These are phyloP conservation scores for Botrytis porri DNA, from an alignment of 2,329 filamentous ascomycete genomes.

Conservation along the genomic window DNA sequence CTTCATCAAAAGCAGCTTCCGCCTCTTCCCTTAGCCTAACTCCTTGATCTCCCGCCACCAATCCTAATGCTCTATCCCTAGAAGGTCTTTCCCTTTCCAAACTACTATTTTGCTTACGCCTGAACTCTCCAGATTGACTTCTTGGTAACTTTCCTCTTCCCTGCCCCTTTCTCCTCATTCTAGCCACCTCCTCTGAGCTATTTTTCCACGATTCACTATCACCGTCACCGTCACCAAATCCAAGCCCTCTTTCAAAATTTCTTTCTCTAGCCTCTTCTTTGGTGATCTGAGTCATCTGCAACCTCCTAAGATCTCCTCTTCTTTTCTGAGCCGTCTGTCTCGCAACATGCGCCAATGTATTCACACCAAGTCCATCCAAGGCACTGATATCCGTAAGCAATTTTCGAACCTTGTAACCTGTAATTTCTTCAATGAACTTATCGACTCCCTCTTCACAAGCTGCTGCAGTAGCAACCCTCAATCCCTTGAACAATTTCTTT, in stretches of 20 bases:
- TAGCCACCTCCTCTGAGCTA: not conserved
- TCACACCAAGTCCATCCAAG: constrained; percentile 45
- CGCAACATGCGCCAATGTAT: constrained; percentile 29
- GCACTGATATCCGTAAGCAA: constrained; percentile 54
- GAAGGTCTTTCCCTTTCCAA: constrained; percentile 1
- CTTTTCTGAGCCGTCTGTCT: constrained; percentile 30
- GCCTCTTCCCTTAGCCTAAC: constrained; percentile 15
- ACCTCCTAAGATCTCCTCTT: constrained; percentile 20
- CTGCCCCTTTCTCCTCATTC: not conserved
- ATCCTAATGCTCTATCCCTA: constrained; percentile 13
- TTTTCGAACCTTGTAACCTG: constrained; percentile 51
- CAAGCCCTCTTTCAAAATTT: not conserved
- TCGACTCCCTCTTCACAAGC: constrained; percentile 55
- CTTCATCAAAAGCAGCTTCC: constrained; percentile 8
- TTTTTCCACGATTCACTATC: not conserved
- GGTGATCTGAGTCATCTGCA: not conserved
- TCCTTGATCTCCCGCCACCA: constrained; percentile 16
- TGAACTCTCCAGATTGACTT: not conserved
- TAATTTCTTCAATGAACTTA: constrained; percentile 49
- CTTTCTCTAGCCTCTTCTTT: not conserved
- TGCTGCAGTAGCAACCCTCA: constrained; percentile 55
- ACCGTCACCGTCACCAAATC: not conserved
- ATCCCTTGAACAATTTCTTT: constrained; percentile 52
- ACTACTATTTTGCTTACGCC: not conserved
- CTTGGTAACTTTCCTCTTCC: not conserved